phyloP scores from a whole-genome alignment of 2,329 filamentous ascomycete genomes.

The Colletotrichum liriopes region DNA sequence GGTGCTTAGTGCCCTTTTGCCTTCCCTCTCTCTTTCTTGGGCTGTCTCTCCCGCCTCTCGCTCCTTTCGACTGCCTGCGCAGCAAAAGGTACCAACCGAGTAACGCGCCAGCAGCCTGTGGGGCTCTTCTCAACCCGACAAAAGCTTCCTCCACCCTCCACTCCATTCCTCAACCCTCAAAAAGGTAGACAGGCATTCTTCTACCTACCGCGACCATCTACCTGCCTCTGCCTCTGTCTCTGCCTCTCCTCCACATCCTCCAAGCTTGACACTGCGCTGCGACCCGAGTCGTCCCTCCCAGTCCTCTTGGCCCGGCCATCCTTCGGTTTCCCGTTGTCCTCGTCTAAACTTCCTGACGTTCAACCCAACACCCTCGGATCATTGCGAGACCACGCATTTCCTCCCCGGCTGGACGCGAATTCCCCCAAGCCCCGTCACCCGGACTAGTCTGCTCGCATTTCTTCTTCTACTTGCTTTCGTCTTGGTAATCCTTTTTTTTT shows the following conservation, averaged over 20 bases:
- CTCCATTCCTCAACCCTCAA: constrained; percentile 21
- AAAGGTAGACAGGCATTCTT: constrained; percentile 11
- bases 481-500: not conserved
- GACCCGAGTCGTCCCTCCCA: constrained; percentile 12
- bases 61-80: not conserved
- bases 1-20: constrained; percentile 22
- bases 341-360: constrained; percentile 35
- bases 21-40: constrained; percentile 11
- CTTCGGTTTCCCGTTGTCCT: constrained; percentile 15
- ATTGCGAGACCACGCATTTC: constrained; percentile 12
- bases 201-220: constrained; percentile 20
- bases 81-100: constrained; percentile 19
- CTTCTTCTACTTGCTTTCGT: constrained; percentile 16
- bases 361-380: constrained; percentile 25
- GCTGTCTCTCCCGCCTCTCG: not conserved
- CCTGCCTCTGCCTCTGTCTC: constrained; percentile 7
- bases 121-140: constrained; percentile 36
- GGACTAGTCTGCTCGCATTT: not conserved
- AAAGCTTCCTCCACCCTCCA: constrained; percentile 38
- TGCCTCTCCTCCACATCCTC: constrained; percentile 1
- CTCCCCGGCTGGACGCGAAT: constrained; percentile 20
- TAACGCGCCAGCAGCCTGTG: constrained; percentile 7
- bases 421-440: not conserved
- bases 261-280: not conserved
- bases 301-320: constrained; percentile 15